Conservation (phyloP, 2,329 filamentous ascomycete species). For the Grosmannia huntii region DNA sequence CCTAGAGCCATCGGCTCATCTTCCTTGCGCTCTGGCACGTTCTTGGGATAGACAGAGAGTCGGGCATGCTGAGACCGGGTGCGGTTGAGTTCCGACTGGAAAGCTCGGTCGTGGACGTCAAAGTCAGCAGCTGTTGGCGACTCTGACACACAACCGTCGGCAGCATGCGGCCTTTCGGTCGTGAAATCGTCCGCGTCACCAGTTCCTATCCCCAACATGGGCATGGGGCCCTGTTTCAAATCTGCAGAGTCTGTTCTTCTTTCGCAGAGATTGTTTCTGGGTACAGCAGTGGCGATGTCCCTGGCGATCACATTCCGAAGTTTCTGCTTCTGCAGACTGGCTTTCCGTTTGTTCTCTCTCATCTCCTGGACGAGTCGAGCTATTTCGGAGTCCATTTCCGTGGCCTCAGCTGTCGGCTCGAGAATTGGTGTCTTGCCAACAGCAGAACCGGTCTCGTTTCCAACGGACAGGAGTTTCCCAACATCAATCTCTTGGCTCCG, state of each 20-base stretch:
- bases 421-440: slow-evolving; percentile 3
- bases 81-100: slow-evolving; percentile 65
- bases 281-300: background rate
- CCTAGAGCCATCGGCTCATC: background rate
- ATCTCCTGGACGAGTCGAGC: slow-evolving; percentile 35
- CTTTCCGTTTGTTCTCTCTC: slow-evolving; percentile 25
- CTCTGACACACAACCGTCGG: slow-evolving; percentile 51
- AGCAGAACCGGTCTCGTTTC: background rate
- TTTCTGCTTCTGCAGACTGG: slow-evolving; percentile 14
- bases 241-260: slow-evolving; percentile 45
- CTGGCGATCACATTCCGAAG: background rate
- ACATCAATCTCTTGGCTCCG: slow-evolving; percentile 2
- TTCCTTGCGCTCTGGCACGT: background rate
- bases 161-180: slow-evolving; percentile 24
- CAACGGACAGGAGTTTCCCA: background rate
- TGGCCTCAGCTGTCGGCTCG: background rate
- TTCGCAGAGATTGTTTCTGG: slow-evolving; percentile 27
- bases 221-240: slow-evolving; percentile 44
- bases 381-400: slow-evolving; percentile 27
- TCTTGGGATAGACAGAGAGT: slow-evolving; percentile 27
- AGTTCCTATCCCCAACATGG: slow-evolving; percentile 67
- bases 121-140: slow-evolving; percentile 76
- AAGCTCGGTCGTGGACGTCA: slow-evolving; percentile 80
- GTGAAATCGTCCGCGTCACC: slow-evolving; percentile 38
- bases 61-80: slow-evolving; percentile 37